Evolutionary conservation across 371 early-diverging fungal genomes (phyloP).

Genomic region (Mucor ambiguus): DNA sequence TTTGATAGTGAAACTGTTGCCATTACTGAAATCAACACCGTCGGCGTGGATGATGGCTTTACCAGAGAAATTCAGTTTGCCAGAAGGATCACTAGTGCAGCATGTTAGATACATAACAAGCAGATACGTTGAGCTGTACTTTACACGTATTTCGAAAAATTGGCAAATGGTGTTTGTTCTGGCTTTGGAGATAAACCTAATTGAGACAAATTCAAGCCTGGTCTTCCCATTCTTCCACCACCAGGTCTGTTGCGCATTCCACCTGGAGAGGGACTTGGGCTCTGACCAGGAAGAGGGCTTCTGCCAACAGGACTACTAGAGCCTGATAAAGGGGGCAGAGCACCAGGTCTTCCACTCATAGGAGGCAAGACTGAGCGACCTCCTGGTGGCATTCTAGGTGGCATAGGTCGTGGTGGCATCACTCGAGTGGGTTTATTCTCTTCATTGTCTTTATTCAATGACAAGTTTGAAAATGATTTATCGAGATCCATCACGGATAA

Average conservation of each 20-base stretch:
- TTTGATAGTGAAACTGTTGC: conserved; percentile 85
- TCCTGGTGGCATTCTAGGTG: conserved; percentile 18
- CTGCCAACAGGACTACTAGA: background rate
- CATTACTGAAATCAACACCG: conserved; percentile 91
- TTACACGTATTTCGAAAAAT: conserved; percentile 76
- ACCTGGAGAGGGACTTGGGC: conserved; percentile 1
- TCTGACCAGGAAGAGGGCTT: conserved; percentile 9
- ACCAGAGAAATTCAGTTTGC: conserved; percentile 88
- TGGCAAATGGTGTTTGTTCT: conserved; percentile 63
- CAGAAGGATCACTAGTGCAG: conserved; percentile 75
- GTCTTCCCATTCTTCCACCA: conserved; percentile 32
- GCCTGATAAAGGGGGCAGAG: conserved; percentile 27
- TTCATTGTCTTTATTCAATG: conserved; percentile 23
- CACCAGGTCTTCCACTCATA: conserved; percentile 35
- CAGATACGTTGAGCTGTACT: conserved; percentile 6
- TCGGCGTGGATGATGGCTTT: conserved; percentile 90
- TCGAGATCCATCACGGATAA: conserved; percentile 29
- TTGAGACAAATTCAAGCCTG: conserved; percentile 41
- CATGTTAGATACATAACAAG: background rate
- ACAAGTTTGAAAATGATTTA: conserved; percentile 31
- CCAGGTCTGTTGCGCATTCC: conserved; percentile 13
- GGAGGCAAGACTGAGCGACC: conserved; percentile 48
- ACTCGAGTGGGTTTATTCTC: conserved; percentile 15
- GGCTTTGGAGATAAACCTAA: conserved; percentile 39
- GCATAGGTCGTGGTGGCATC: conserved; percentile 25